Percentiles rank a stretch among this genome's conserved stretches.
Evolutionary conservation across 2,329 filamentous ascomycete species (phyloP).

Genomic region (Dactylellina sp.): DNA sequence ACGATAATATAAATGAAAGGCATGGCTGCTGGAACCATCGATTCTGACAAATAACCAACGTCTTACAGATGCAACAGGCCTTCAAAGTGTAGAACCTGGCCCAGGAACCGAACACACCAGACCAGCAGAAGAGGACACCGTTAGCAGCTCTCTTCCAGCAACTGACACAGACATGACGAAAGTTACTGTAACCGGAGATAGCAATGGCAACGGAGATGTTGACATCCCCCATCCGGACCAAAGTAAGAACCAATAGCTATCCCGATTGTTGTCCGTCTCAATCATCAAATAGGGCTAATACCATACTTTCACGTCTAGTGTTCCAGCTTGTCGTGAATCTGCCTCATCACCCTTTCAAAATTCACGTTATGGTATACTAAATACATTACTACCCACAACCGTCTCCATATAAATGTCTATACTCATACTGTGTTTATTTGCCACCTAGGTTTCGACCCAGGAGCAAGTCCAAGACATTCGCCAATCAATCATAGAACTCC

Average conservation of each 20-base stretch:
- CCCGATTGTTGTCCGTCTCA: too few relatives aligned
- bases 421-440: constrained; percentile 50
- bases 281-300: background rate
- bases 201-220: constrained; percentile 22
- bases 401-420: too few relatives aligned
- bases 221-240: constrained; percentile 46
- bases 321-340: constrained; percentile 82
- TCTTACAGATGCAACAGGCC: constrained; percentile 20
- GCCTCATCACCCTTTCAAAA: constrained; percentile 80
- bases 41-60: constrained; percentile 21
- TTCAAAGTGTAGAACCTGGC: constrained; percentile 4
- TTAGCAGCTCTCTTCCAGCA: background rate
- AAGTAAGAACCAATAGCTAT: too few relatives aligned
- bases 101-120: constrained; percentile 8
- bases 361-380: constrained; percentile 81
- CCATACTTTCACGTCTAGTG: constrained; percentile 62
- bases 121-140: constrained; percentile 1
- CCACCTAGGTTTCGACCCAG: constrained; percentile 80
- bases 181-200: background rate
- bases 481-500: constrained; percentile 93
- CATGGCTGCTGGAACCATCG: background rate
- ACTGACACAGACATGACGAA: constrained; percentile 6
- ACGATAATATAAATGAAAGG: too few relatives aligned
- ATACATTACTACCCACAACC: too few relatives aligned
- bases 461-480: constrained; percentile 98